phyloP scores from a whole-genome alignment of 495 filamentous ascomycete genomes.

The Hypoxylon rickii region DNA sequence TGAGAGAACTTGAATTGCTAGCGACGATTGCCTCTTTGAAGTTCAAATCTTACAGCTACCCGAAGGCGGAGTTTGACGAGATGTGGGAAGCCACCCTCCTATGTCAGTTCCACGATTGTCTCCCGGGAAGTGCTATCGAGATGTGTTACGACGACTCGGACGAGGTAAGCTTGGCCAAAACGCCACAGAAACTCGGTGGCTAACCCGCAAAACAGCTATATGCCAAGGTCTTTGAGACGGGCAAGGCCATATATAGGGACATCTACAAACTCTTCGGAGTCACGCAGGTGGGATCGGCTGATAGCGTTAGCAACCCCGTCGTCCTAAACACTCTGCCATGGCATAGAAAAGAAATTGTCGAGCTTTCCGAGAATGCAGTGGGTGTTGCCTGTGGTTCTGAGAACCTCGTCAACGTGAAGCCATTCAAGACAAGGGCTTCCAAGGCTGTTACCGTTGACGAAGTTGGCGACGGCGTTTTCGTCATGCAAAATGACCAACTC shows the following conservation, averaged over 20 bases:
- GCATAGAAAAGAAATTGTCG: conserved; percentile 72
- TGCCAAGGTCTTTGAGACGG: conserved; percentile 76
- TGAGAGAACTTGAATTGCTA: conserved; percentile 87
- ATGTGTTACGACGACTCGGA: conserved; percentile 97
- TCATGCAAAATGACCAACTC: conserved; percentile 76
- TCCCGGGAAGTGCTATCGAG: conserved; percentile 93
- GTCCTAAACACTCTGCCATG: conserved; percentile 85
- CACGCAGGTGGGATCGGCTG: conserved; percentile 37
- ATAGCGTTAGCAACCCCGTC: conserved; percentile 45
- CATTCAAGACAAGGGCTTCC: conserved; percentile 48
- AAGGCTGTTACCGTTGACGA: conserved; percentile 66
- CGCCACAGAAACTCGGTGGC: background rate
- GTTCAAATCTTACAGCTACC: conserved; percentile 76
- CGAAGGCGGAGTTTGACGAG: conserved; percentile 85
- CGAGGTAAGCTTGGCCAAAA: conserved; percentile 51
- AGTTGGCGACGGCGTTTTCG: conserved; percentile 69
- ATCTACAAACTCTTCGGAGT: conserved; percentile 71
- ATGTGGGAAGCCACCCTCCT: conserved; percentile 90
- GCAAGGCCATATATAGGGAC: conserved; percentile 69
- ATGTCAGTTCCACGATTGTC: conserved; percentile 96
- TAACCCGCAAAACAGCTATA: conserved; percentile 64
- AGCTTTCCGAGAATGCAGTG: conserved; percentile 53
- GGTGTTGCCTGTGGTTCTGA: conserved; percentile 57
- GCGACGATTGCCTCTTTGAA: conserved; percentile 82
- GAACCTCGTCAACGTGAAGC: conserved; percentile 53